Evolutionary conservation across 495 filamentous ascomycete species (phyloP).

Genomic region (Venustampulla echinocandica): DNA sequence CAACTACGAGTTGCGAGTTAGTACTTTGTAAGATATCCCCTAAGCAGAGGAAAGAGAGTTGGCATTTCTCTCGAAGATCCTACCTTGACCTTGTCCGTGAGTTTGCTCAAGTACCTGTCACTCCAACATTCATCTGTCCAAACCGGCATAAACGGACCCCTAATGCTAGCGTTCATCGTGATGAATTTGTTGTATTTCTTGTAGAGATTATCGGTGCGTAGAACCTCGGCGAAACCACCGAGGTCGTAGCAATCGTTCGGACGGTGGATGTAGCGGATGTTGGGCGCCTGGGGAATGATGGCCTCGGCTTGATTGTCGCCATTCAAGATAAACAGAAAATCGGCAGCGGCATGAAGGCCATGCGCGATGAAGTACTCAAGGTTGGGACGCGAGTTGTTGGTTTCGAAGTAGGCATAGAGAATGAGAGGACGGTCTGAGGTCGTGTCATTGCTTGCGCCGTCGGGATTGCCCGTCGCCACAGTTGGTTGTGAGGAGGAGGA

Average conservation of each 20-base stretch:
- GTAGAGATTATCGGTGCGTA: conserved; percentile 19
- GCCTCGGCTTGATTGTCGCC: conserved; percentile 21
- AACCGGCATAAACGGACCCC: conserved; percentile 29
- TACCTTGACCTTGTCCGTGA: conserved; percentile 27
- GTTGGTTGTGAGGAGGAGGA: too few relatives aligned
- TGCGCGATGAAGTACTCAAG: conserved; percentile 26
- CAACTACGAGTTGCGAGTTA: conserved; percentile 16
- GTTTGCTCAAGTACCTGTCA: conserved; percentile 21
- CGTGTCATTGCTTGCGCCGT: too few relatives aligned
- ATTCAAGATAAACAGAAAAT: conserved; percentile 33
- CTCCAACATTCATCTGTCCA: conserved; percentile 27
- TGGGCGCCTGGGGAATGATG: conserved; percentile 15
- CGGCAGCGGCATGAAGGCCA: conserved; percentile 26
- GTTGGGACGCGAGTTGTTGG: conserved; percentile 21
- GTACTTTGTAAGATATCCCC: not conserved
- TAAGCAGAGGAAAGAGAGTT: not conserved
- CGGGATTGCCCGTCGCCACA: too few relatives aligned
- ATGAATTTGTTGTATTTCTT: conserved; percentile 27
- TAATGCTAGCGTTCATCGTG: conserved; percentile 25
- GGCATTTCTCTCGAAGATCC: not conserved
- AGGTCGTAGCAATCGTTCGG: conserved; percentile 26
- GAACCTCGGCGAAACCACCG: conserved; percentile 22
- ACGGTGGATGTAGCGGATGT: conserved; percentile 23
- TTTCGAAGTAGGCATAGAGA: conserved; percentile 26
- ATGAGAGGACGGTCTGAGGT: conserved; percentile 1